phyloP scores from a whole-genome alignment of 768 basidiomycete genomes.

The Coprinellus micaceus region DNA sequence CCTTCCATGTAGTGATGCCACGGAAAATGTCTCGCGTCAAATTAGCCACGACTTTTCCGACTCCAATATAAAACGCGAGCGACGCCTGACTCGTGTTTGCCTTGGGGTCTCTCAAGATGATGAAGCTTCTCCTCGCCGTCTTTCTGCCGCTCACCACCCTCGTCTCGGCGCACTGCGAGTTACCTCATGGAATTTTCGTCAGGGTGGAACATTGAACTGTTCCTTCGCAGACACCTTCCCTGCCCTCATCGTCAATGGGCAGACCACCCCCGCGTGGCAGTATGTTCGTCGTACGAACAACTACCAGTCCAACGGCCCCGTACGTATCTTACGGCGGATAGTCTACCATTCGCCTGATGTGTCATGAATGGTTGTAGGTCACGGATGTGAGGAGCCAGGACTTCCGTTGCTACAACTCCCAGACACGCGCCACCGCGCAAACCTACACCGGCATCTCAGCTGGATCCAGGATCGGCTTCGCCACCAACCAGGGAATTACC shows the following conservation, averaged over 20 bases:
- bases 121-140: constrained; percentile 18
- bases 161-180: constrained; percentile 25
- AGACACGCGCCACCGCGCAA: constrained; percentile 35
- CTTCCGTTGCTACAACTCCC: constrained; percentile 45
- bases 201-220: background rate
- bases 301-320: constrained; percentile 38
- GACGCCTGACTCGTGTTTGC: background rate
- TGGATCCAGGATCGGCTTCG: constrained; percentile 41
- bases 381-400: constrained; percentile 44
- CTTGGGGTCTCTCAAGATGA: constrained; percentile 14
- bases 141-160: constrained; percentile 20
- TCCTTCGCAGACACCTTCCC: constrained; percentile 39
- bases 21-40: background rate
- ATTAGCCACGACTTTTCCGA: constrained; percentile 4
- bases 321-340: too few relatives aligned
- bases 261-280: constrained; percentile 34
- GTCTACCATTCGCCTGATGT: too few relatives aligned
- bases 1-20: too few relatives aligned
- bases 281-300: constrained; percentile 48
- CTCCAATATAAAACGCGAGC: background rate
- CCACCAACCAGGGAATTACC: constrained; percentile 39
- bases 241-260: constrained; percentile 37
- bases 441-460: constrained; percentile 41
- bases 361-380: too few relatives aligned
- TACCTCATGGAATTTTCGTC: background rate